Evolutionary conservation across 441 rosid genomes (phyloP), one percentile per base, ranked within the genome.

Genomic region (Dalechampia spathulata): DNA sequence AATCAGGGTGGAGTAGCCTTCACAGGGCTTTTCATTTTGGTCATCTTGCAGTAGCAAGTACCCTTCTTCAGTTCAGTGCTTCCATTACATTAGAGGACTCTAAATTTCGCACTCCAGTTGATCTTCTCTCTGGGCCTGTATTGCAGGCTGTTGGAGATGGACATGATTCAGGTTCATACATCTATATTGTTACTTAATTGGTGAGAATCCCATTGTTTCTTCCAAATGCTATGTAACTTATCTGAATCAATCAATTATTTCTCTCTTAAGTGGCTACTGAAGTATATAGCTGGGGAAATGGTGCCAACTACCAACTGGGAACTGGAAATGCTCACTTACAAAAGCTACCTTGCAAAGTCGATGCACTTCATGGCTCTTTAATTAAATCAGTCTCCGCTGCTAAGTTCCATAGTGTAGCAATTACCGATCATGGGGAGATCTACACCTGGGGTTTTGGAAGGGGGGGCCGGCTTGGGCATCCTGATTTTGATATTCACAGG

Each of bases 401-500:
- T 27, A 94, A 90, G 80, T 90, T 94, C 72, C 99, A 94, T 61
- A 94, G 97, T 69, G 80, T 78, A 57, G 97, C 95, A 46, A 80
- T 94, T 73, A 80, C 78, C 58, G 75, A 76, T 54, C 50, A 43
- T 50, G 99, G 99, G 70, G 82, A 90, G 71, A 86, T 90, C 51
- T 94, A 79, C 71, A 87, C 97, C 0, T 94, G 99, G 99, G 99
- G 97, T 13, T 94, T 87, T 72, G 99, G 99, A 63, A 90, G 99
- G 65, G 97, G 99, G 19, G 97, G 99, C 21, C 93, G 99, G 61
- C 99, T 94, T 78, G 99, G 99, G 64, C 99, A 94, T 71, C 97
- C 99, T 60, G 99, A 94, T 68, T 94, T 94, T 74, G 96, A 94
- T 72, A 93, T 93, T 68, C 99, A 93, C 76, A 93, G 99, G 99